phyloP scores from a whole-genome alignment of 1,284 basidiomycete species.

The Fomitopsis palustris region DNA sequence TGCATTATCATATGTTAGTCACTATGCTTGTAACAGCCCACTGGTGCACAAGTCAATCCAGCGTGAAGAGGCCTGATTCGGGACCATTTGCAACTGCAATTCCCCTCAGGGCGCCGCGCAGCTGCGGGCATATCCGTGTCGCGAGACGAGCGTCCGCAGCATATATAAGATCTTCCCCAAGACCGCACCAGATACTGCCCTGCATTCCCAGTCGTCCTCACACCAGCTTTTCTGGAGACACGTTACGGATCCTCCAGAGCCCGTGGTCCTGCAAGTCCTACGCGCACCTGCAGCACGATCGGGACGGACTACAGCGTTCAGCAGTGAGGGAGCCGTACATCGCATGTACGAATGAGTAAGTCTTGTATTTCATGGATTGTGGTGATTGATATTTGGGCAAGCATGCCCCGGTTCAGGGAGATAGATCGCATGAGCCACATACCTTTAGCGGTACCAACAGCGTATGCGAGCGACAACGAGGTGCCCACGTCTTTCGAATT shows the following conservation, averaged over 20 bases:
- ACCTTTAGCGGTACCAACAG: conserved; percentile 66
- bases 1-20: conserved; percentile 22
- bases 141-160: not conserved
- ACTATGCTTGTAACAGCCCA: not conserved
- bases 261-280: too few relatives aligned
- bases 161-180: not conserved
- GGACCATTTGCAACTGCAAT: not conserved
- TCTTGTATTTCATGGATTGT: too few relatives aligned
- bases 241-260: too few relatives aligned
- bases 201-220: too few relatives aligned
- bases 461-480: conserved; percentile 55
- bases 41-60: too few relatives aligned
- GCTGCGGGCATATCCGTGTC: not conserved
- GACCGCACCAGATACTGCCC: not conserved
- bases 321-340: too few relatives aligned
- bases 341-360: too few relatives aligned
- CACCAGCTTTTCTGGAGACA: too few relatives aligned
- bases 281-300: too few relatives aligned
- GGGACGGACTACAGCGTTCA: too few relatives aligned
- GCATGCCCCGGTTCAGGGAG: too few relatives aligned
- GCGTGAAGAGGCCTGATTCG: not conserved
- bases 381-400: too few relatives aligned
- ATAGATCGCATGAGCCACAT: conserved; percentile 12
- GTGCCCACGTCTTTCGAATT: conserved; percentile 55
- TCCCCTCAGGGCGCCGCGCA: not conserved